Evolutionary conservation across 169 alveolate species (phyloP).

Genomic region (Theileria sp.): DNA sequence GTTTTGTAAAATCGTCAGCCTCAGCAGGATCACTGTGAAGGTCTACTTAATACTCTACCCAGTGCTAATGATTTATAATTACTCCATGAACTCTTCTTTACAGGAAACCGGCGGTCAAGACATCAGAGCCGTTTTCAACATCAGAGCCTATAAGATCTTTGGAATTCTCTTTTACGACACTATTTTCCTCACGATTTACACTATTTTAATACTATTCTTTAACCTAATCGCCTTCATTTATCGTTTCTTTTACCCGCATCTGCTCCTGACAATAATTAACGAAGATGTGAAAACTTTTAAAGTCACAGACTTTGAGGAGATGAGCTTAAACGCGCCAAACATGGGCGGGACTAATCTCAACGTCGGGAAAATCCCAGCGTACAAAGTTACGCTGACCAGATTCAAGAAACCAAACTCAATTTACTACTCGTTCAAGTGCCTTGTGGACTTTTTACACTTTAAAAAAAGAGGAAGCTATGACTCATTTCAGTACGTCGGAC

Average conservation of each 20-base stretch:
- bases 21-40: slow-evolving; percentile 5
- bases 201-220: slow-evolving; percentile 8
- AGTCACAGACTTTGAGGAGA: slow-evolving; percentile 23
- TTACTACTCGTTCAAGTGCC: slow-evolving; percentile 14
- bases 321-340: slow-evolving; percentile 37
- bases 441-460: slow-evolving; percentile 16
- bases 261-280: slow-evolving; percentile 8
- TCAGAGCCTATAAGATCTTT: slow-evolving; percentile 28
- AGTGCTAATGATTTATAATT: slow-evolving; percentile 27
- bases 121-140: slow-evolving; percentile 34
- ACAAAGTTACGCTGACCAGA: slow-evolving; percentile 3
- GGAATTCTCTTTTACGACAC: slow-evolving; percentile 25
- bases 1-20: slow-evolving; percentile 17
- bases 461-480: slow-evolving; percentile 6
- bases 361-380: slow-evolving; percentile 12
- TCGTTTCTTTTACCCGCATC: slow-evolving; percentile 38
- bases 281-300: slow-evolving; percentile 15
- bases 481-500: slow-evolving; percentile 79
- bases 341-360: slow-evolving; percentile 12
- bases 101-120: not conserved
- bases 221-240: slow-evolving; percentile 31
- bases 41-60: slow-evolving; percentile 29
- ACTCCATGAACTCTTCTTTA: not conserved
- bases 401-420: slow-evolving; percentile 38
- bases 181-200: slow-evolving; percentile 12